phyloP scores from a whole-genome alignment of 2,329 filamentous ascomycete genomes.

The Colletotrichum gloeosporioides region DNA sequence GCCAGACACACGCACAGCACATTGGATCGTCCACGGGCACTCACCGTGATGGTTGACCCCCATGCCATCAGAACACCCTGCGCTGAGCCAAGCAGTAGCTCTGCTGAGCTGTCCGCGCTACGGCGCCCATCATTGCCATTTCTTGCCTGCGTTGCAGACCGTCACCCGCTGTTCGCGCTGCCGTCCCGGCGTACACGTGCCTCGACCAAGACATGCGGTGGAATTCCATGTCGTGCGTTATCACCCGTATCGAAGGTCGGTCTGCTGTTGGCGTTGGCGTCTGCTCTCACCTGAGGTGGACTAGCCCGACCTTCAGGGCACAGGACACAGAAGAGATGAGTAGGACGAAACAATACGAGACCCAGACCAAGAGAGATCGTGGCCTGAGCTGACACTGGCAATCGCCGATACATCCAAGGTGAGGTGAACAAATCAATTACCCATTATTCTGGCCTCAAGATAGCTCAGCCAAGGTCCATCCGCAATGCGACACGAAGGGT shows the following conservation, averaged over 20 bases:
- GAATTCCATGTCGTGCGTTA: background rate
- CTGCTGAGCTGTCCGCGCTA: slow-evolving; percentile 8
- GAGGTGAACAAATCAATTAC: background rate
- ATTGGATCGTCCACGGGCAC: background rate
- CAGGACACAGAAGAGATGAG: background rate
- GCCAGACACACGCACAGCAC: background rate
- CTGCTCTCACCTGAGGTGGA: background rate
- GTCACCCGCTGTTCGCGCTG: background rate
- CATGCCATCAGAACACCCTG: slow-evolving; percentile 2
- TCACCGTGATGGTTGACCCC: background rate
- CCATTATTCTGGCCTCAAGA: background rate
- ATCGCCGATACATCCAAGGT: background rate
- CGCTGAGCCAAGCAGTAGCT: background rate
- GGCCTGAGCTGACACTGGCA: background rate
- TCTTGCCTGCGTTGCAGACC: background rate
- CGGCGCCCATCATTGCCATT: slow-evolving; percentile 13
- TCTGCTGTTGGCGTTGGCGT: background rate
- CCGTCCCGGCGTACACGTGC: background rate
- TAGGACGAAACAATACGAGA: background rate
- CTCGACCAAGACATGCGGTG: slow-evolving; percentile 4
- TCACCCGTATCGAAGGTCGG: background rate
- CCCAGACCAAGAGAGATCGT: background rate
- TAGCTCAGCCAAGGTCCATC: background rate
- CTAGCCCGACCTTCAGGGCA: background rate
- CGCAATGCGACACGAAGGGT: background rate